Evolutionary conservation across 306 rosid genomes (phyloP), one percentile per base, ranked within the genome.

Genomic region (Luffa aegyptiaca): DNA sequence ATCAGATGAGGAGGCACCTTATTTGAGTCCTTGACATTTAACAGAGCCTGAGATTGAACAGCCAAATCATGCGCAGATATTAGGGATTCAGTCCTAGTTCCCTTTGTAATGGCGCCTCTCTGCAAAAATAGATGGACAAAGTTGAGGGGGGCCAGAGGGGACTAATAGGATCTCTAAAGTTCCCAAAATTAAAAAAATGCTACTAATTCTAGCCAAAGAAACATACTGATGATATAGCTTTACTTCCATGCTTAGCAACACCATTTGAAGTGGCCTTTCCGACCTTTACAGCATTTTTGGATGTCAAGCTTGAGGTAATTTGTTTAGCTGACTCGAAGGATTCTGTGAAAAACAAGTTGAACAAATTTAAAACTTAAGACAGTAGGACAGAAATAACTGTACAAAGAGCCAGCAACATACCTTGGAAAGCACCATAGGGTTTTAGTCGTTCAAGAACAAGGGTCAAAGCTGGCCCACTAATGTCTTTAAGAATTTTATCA

Each of bases 1-100:
- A 75, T 17, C 4, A 66, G 65, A 49, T n/a, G 41, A 71, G 7
- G 79, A 83, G 75, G 79, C 88, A 96, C 99, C 99, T 96, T 96
- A 79, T 90, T 87, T 58, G 99, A 96, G 85, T 96, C 99, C 86
- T 90, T 96, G 80, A 92, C 85, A 85, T 86, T 91, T 71, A 96
- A 87, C 77, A 96, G 86, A 82, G 97, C 90, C 80, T 96, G 98
- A 33, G 92, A 84, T 83, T 91, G 99, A 39, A 89, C 90, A 6
- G 90, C 91, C 77, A 91, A 81, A 84, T 96, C 99, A 81, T 93
- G 97, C 45, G 85, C 90, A 44, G 97, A 87, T 64, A 88, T 79
- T 48, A 84, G 48, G 55, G 90, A 53, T 80, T 90, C 97, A 5
- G 88, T 77, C 87, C 87, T 96, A 5, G 82, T 59, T 20, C 91